phyloP scores from a whole-genome alignment of 495 filamentous ascomycete species.

The Aspergillus avenaceus region DNA sequence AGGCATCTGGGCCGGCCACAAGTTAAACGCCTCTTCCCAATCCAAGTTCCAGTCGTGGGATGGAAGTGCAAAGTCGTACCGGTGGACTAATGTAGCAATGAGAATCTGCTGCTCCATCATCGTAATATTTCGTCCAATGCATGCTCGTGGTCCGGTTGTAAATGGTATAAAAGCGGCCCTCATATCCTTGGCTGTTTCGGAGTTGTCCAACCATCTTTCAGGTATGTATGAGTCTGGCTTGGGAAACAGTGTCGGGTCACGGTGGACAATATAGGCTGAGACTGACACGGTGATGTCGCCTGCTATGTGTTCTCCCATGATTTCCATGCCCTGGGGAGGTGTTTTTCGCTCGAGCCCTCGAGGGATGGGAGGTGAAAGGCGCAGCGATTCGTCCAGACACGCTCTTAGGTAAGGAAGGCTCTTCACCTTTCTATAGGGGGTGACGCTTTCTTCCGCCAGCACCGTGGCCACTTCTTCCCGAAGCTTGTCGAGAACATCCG shows the following conservation, averaged over 20 bases:
- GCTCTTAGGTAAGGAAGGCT: conserved; percentile 27
- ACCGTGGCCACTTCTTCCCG: conserved; percentile 47
- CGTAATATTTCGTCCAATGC: conserved; percentile 35
- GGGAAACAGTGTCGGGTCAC: conserved; percentile 8
- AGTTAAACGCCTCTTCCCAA: conserved; percentile 15
- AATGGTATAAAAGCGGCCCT: conserved; percentile 24
- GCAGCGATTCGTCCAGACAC: conserved; percentile 35
- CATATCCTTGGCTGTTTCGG: conserved; percentile 1
- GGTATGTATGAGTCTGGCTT: conserved; percentile 17
- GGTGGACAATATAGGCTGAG: conserved; percentile 14
- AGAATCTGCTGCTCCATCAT: conserved; percentile 29
- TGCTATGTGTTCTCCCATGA: conserved; percentile 23
- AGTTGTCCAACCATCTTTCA: conserved; percentile 18
- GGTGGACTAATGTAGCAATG: conserved; percentile 24
- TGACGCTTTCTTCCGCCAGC: conserved; percentile 22
- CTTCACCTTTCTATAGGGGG: conserved; percentile 28
- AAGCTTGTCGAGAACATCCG: conserved; percentile 40
- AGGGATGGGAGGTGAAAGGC: conserved; percentile 26
- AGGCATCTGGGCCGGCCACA: conserved; percentile 16
- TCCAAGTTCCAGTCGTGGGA: conserved; percentile 14
- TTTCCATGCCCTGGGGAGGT: conserved; percentile 21
- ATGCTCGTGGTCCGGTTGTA: conserved; percentile 26
- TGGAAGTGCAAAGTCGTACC: conserved; percentile 27
- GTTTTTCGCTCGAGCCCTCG: conserved; percentile 21
- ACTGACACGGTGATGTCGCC: conserved; percentile 11